Conservation (phyloP, 495 filamentous ascomycete species). For the Clavariopsis aquatica region DNA sequence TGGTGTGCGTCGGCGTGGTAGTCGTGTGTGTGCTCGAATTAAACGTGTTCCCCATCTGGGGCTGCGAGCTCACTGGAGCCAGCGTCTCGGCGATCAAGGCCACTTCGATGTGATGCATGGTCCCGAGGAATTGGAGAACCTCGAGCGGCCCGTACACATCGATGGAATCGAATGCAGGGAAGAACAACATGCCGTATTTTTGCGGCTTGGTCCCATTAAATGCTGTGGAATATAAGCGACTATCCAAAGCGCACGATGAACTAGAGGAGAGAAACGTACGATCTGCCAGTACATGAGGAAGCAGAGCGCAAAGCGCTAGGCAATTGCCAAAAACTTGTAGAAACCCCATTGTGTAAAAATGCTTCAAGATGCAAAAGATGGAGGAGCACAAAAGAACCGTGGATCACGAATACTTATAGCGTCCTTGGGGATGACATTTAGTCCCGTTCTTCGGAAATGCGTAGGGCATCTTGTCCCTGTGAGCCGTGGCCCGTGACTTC, state of each 20-base stretch:
- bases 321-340: neutral
- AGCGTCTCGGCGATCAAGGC: slow-evolving; percentile 54
- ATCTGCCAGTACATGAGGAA: neutral
- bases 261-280: neutral
- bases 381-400: neutral
- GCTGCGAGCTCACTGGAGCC: slow-evolving; percentile 52
- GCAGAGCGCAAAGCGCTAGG: neutral
- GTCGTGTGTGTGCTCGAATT: slow-evolving; percentile 44
- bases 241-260: neutral
- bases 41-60: slow-evolving; percentile 29
- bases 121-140: slow-evolving; percentile 56
- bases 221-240: neutral
- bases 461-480: neutral
- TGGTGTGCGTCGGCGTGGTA: slow-evolving; percentile 65
- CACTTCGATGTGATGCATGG: slow-evolving; percentile 45
- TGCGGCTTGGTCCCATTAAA: slow-evolving; percentile 10
- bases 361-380: neutral
- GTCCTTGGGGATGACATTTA: neutral
- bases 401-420: neutral
- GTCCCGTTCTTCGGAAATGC: neutral
- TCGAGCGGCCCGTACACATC: slow-evolving; percentile 64
- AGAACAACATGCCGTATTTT: slow-evolving; percentile 47
- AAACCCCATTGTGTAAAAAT: neutral
- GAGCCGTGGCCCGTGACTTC: too few relatives aligned
- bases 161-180: slow-evolving; percentile 54